These are phyloP conservation scores for Termitomyces sp. DNA, from an alignment of 1,284 basidiomycete genomes.

Conservation along the genomic window DNA sequence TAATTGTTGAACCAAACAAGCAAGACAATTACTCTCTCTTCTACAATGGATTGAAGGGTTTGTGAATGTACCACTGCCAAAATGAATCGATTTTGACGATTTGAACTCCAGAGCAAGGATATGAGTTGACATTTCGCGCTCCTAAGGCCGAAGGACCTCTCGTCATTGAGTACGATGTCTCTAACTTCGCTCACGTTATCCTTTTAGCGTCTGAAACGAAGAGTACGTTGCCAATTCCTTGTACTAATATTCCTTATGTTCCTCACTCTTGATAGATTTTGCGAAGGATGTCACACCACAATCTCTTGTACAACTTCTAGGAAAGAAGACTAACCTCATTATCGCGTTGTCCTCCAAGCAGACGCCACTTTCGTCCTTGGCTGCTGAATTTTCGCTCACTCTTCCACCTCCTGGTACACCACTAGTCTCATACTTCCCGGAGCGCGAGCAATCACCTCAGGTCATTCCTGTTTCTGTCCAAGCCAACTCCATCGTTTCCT, in stretches of 20 bases:
- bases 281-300: slow-evolving; percentile 81
- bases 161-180: slow-evolving; percentile 66
- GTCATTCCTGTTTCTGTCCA: slow-evolving; percentile 55
- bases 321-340: slow-evolving; percentile 78
- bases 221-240: slow-evolving; percentile 43
- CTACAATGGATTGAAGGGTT: slow-evolving; percentile 75
- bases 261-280: slow-evolving; percentile 44
- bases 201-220: slow-evolving; percentile 80
- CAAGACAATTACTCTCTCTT: slow-evolving; percentile 75
- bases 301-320: slow-evolving; percentile 69
- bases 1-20: slow-evolving; percentile 72
- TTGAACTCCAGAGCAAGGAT: slow-evolving; percentile 57
- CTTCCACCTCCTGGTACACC: slow-evolving; percentile 71
- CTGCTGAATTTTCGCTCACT: slow-evolving; percentile 72
- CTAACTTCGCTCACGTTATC: slow-evolving; percentile 79
- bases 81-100: not conserved
- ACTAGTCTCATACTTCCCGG: slow-evolving; percentile 72
- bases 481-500: slow-evolving; percentile 40
- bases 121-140: slow-evolving; percentile 77
- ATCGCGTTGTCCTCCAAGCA: slow-evolving; percentile 75
- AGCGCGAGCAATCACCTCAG: slow-evolving; percentile 52
- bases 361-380: slow-evolving; percentile 65
- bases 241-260: not conserved
- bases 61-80: slow-evolving; percentile 12
- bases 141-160: slow-evolving; percentile 67